Percentiles rank a stretch among this genome's conserved stretches.
phyloP scores from a whole-genome alignment of 371 early-diverging fungal species.

The Lichtheimia ramosa region DNA sequence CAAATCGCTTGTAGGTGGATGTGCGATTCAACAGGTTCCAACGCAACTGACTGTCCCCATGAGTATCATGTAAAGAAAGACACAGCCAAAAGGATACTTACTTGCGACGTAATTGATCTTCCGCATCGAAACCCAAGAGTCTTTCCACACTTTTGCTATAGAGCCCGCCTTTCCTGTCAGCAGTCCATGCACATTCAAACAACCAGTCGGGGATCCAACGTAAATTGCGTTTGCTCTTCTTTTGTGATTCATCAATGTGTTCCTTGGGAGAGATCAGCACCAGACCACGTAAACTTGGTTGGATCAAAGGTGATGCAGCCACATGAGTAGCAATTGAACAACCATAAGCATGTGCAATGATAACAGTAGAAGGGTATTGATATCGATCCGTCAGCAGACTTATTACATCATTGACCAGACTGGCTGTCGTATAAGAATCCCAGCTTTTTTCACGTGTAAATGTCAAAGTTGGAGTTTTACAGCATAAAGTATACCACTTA shows the following conservation, averaged over 20 bases:
- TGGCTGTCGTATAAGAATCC: slow-evolving; percentile 56
- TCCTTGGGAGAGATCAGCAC: slow-evolving; percentile 68
- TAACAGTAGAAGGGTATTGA: slow-evolving; percentile 57
- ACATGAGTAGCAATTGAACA: slow-evolving; percentile 62
- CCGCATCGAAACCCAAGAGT: slow-evolving; percentile 47
- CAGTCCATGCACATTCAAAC: slow-evolving; percentile 51
- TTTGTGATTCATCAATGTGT: slow-evolving; percentile 45
- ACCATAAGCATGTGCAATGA: slow-evolving; percentile 73
- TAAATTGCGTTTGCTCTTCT: slow-evolving; percentile 31
- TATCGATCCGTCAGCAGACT: slow-evolving; percentile 56
- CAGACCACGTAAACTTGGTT: slow-evolving; percentile 49
- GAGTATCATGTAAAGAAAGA: not conserved
- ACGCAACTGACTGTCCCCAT: slow-evolving; percentile 48
- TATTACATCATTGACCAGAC: slow-evolving; percentile 56
- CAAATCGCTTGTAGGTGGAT: slow-evolving; percentile 53
- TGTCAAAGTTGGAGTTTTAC: not conserved
- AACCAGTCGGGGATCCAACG: slow-evolving; percentile 56
- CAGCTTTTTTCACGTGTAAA: slow-evolving; percentile 32
- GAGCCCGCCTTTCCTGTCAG: slow-evolving; percentile 65
- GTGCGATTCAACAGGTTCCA: slow-evolving; percentile 67
- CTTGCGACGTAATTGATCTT: slow-evolving; percentile 41
- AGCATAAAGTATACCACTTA: not conserved
- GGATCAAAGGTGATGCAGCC: slow-evolving; percentile 36
- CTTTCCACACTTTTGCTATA: slow-evolving; percentile 63
- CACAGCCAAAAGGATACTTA: slow-evolving; percentile 11